Conservation (phyloP, 2,329 filamentous ascomycete genomes). For the Eutypa lata region DNA sequence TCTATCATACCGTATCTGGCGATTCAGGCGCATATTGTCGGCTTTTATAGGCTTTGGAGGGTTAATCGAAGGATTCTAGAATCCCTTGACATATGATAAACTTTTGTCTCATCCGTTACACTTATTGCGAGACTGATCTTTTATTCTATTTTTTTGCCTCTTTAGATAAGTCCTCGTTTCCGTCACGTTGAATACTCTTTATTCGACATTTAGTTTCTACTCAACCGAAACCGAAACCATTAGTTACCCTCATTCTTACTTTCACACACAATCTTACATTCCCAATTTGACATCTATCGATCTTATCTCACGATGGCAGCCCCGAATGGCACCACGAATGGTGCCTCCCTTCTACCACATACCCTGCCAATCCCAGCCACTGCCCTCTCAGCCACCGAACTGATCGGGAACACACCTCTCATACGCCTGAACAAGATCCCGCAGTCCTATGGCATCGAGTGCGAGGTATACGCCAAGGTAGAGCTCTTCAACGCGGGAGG, state of each 20-base stretch:
- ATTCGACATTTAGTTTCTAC: too few relatives aligned
- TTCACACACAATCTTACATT: neutral
- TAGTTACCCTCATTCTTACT: too few relatives aligned
- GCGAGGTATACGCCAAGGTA: constrained; percentile 84
- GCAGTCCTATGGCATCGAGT: constrained; percentile 83
- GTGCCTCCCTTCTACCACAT: constrained; percentile 20
- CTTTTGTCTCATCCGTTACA: neutral
- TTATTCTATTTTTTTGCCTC: neutral
- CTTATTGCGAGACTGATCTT: neutral
- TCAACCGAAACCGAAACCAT: too few relatives aligned
- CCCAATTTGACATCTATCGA: neutral
- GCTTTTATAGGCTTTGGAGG: neutral
- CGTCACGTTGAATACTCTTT: neutral
- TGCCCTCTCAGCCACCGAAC: constrained; percentile 68
- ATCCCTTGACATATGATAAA: neutral
- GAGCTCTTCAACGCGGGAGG: constrained; percentile 94
- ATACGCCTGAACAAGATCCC: constrained; percentile 92
- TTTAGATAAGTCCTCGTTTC: neutral
- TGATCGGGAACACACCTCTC: constrained; percentile 95
- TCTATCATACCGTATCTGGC: too few relatives aligned
- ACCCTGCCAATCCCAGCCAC: constrained; percentile 26
- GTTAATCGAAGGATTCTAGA: neutral
- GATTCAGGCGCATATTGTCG: neutral
- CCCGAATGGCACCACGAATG: constrained; percentile 14
- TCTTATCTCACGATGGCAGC: constrained; percentile 10